A percentile compares a stretch with the other conserved stretches of the same genome.
Conservation (phyloP, 306 rosid species). For the Vigna reflexopilosa region DNA sequence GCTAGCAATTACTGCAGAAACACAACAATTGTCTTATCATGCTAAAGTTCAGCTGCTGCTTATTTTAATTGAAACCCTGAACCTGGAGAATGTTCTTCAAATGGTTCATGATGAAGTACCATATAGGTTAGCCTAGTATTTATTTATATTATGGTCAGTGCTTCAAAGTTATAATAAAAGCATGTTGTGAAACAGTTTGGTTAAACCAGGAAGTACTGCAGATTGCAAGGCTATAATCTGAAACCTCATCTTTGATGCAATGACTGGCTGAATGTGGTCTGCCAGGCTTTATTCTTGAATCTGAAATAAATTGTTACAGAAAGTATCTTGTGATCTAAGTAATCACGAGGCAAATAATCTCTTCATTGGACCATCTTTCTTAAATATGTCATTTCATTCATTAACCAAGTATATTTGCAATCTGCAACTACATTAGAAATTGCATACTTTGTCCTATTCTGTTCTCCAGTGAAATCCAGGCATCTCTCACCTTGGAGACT, state of each 20-base stretch:
- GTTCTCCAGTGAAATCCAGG: slow-evolving; percentile 9
- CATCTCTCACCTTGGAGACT: slow-evolving; percentile 19
- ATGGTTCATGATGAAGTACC: slow-evolving; percentile 94
- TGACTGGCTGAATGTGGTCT: slow-evolving; percentile 25
- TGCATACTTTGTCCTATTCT: slow-evolving; percentile 31
- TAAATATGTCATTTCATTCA: slow-evolving; percentile 33
- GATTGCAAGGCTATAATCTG: slow-evolving; percentile 21
- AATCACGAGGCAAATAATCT: slow-evolving; percentile 21
- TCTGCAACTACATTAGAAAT: slow-evolving; percentile 12
- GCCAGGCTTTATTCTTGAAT: slow-evolving; percentile 26
- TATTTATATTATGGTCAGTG: slow-evolving; percentile 35
- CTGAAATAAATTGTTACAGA: background rate
- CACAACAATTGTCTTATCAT: slow-evolving; percentile 65
- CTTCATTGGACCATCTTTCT: slow-evolving; percentile 11
- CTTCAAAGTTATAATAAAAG: slow-evolving; percentile 18
- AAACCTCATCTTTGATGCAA: slow-evolving; percentile 36
- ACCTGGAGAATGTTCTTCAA: slow-evolving; percentile 87
- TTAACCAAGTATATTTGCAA: slow-evolving; percentile 23
- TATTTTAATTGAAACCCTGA: slow-evolving; percentile 83
- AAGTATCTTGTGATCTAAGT: slow-evolving; percentile 26
- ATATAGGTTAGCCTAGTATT: slow-evolving; percentile 66
- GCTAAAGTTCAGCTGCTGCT: slow-evolving; percentile 81
- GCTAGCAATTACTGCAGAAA: slow-evolving; percentile 74
- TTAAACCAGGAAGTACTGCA: slow-evolving; percentile 29
- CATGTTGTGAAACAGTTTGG: slow-evolving; percentile 20